Percentiles rank a stretch among this genome's conserved stretches.
Conservation (phyloP, 2,329 filamentous ascomycete genomes). For the Pseudogymnoascus sp. region DNA sequence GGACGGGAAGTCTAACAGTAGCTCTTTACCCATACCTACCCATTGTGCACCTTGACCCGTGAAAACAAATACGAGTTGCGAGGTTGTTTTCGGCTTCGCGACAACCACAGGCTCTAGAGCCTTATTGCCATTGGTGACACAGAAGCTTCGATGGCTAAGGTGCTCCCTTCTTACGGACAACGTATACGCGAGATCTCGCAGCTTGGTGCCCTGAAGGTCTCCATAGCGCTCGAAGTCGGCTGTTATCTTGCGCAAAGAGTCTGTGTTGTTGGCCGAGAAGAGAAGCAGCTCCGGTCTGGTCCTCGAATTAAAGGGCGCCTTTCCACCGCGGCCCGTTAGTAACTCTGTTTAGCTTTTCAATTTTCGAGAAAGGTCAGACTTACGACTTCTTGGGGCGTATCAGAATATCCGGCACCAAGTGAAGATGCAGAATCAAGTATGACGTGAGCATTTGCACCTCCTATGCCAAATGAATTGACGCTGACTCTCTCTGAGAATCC, state of each 20-base stretch:
- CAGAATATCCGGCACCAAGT: background rate
- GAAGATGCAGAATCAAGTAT: conserved; percentile 15
- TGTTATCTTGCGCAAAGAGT: background rate
- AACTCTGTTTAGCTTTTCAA: background rate
- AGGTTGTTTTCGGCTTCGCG: background rate
- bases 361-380: background rate
- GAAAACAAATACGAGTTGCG: conserved; percentile 17
- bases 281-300: background rate
- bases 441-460: conserved; percentile 19
- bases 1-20: conserved; percentile 1
- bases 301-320: background rate
- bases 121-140: conserved; percentile 8
- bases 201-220: background rate
- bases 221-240: background rate
- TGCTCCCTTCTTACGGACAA: background rate
- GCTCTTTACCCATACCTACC: conserved; percentile 17
- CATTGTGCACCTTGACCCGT: conserved; percentile 24
- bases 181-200: conserved; percentile 12
- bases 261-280: background rate
- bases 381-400: conserved; percentile 3
- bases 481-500: background rate
- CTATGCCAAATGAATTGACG: conserved; percentile 17
- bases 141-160: conserved; percentile 7
- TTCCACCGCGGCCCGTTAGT: background rate
- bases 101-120: background rate